Evolutionary conservation across 164 flowering plant genomes (phyloP), one percentile per base, ranked within the genome.

Genomic region (Saururus chinensis): DNA sequence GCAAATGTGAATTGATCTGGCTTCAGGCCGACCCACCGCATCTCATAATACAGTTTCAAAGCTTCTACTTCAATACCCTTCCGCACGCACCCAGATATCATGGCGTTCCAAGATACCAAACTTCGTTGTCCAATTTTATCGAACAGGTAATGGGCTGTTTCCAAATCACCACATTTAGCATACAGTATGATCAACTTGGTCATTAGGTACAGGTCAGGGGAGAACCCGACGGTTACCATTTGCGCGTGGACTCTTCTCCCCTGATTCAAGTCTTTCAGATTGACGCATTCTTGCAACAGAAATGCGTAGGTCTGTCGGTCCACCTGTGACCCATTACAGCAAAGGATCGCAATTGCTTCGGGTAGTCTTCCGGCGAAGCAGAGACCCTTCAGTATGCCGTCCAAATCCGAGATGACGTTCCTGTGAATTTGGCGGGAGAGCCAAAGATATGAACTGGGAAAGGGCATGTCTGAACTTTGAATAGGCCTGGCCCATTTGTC

Each of bases 1-100:
- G 89, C 82, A 76, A 86, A 91, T 0, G 89, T 91, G 70, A 79
- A 91, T 42, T 88, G 97, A 26, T 86, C 96, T 1, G 95, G 93
- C 19, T 19, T 59, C 60, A 72, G 51, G 61, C 88, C 89, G 63
- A 41, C 61, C 45, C 51, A 64, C 66, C 89, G 82, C 95, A 91
- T 81, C 60, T 64, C 35, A 40, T 71, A 59, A 69, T 81, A 88
- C 22, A 82, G 69, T 60, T 54, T 54, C 70, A 86, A 71, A 9
- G 82, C 92, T 62, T 70, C 63, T 66, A 79, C 84, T 48, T 76
- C 79, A 51, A 73, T 53, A 25, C 90, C 85, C 59, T 74, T 91
- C 62, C 84, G 85, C 40, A 86, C 85, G 66, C 80, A 82, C 13
- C 95, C 96, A 19, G 87, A 71, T 35, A 91, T 82, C 76, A 88